phyloP scores from a whole-genome alignment of 75 land plant species.

The Gnetum montanum region DNA sequence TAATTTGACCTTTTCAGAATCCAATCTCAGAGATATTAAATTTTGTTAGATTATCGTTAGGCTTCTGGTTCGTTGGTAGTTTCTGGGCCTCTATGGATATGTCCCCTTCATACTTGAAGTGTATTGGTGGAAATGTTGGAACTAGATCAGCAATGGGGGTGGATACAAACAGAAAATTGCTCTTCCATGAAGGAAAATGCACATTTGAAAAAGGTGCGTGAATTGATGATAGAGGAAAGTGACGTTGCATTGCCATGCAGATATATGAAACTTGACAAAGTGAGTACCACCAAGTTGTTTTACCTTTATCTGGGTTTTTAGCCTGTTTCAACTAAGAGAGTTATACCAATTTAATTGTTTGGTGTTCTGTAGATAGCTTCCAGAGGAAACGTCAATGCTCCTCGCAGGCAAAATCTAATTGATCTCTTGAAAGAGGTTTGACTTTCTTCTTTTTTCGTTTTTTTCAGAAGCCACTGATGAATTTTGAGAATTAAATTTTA shows the following conservation, averaged over 20 bases:
- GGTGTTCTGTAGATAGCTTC: slow-evolving; percentile 45
- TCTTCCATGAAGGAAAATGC: slow-evolving; percentile 1
- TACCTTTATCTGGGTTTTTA: not conserved
- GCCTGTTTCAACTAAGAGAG: not conserved
- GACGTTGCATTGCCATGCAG: slow-evolving; percentile 66
- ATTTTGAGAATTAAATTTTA: no score
- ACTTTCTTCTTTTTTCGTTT: no score
- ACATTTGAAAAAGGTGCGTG: slow-evolving; percentile 42
- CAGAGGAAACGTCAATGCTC: slow-evolving; percentile 64
- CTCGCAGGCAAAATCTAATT: slow-evolving; percentile 47
- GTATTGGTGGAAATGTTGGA: slow-evolving; percentile 49
- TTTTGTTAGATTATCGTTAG: no score
- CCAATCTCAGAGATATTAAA: no score
- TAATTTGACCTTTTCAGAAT: no score
- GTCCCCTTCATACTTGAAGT: slow-evolving; percentile 62
- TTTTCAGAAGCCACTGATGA: no score
- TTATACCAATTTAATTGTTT: not conserved
- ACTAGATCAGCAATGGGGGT: slow-evolving; percentile 68
- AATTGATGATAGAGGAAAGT: slow-evolving; percentile 78
- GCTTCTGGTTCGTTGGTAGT: slow-evolving; percentile 44
- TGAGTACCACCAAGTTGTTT: slow-evolving; percentile 3
- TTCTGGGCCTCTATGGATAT: slow-evolving; percentile 96
- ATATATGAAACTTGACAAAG: slow-evolving; percentile 78
- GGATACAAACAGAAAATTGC: slow-evolving; percentile 23
- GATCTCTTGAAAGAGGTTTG: slow-evolving; percentile 50